Conservation (phyloP, 208 protist genomes). For the Sergeia podlipaevii region DNA sequence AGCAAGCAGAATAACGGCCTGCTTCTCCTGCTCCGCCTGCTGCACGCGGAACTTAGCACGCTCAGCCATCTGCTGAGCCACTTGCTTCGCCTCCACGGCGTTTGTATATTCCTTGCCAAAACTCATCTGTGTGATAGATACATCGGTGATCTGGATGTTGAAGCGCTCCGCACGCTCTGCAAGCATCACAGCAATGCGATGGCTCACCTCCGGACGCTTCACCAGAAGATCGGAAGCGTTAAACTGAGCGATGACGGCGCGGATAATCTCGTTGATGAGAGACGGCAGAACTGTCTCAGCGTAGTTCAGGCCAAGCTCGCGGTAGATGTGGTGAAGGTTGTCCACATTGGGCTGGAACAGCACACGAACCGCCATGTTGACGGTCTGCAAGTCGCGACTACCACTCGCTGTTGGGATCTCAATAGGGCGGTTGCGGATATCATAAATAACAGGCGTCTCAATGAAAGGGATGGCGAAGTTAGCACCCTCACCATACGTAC, state of each 20-base stretch:
- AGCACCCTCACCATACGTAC: conserved; percentile 93
- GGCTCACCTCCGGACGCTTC: conserved; percentile 93
- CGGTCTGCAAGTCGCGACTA: conserved; percentile 97
- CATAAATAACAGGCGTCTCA: conserved; percentile 96
- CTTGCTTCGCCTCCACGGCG: conserved; percentile 96
- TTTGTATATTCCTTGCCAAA: conserved; percentile 95
- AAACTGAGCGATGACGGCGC: conserved; percentile 98
- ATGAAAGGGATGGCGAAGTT: conserved; percentile 97
- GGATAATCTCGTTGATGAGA: conserved; percentile 99
- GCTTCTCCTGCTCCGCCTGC: conserved; percentile 93
- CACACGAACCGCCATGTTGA: conserved; percentile 98
- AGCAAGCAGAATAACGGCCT: conserved; percentile 90
- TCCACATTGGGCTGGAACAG: conserved; percentile 94
- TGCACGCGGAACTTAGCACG: conserved; percentile 93
- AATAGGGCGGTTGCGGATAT: conserved; percentile 93
- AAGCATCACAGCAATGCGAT: conserved; percentile 92
- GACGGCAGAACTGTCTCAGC: conserved; percentile 98
- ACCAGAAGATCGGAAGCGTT: conserved; percentile 98
- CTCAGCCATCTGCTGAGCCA: conserved; percentile 96
- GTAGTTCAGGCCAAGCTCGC: conserved; percentile 95
- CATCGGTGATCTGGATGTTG: conserved; percentile 97
- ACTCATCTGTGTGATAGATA: conserved; percentile 97
- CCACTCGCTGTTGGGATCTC: conserved; percentile 88
- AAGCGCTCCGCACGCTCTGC: conserved; percentile 95
- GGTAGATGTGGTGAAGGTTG: conserved; percentile 94